Conservation (phyloP, 2,329 filamentous ascomycete species). For the Penicillium brasilianum region DNA sequence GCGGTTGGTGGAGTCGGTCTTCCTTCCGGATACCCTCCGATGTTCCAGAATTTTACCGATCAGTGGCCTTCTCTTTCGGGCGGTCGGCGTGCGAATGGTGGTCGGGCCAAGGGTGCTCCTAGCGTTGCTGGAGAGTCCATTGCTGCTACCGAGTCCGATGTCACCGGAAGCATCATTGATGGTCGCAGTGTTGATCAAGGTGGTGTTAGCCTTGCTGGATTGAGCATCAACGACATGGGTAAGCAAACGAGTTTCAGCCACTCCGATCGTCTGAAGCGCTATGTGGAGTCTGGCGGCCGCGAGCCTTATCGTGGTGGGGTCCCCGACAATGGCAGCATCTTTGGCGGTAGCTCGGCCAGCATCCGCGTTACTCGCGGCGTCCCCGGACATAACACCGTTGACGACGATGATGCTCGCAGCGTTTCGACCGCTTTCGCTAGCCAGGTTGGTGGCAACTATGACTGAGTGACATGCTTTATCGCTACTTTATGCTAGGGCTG, state of each 20-base stretch:
- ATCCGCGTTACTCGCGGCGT: conserved; percentile 54
- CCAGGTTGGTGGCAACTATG: conserved; percentile 76
- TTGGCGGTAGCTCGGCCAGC: conserved; percentile 63
- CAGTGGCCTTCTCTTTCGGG: conserved; percentile 84
- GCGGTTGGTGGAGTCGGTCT: conserved; percentile 85
- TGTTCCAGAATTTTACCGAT: conserved; percentile 94
- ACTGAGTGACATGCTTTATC: conserved; percentile 51
- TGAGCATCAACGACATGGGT: conserved; percentile 73
- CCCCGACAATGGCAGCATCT: conserved; percentile 67
- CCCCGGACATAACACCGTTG: conserved; percentile 57
- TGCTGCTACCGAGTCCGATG: conserved; percentile 87
- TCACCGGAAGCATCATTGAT: conserved; percentile 76
- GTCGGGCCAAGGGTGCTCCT: conserved; percentile 69
- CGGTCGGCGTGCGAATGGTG: conserved; percentile 66
- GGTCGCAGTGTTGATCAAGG: conserved; percentile 76
- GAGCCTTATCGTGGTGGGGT: conserved; percentile 57
- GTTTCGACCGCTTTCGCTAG: conserved; percentile 96
- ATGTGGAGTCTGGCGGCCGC: conserved; percentile 83
- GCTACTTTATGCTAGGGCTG: conserved; percentile 18
- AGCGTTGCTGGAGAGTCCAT: conserved; percentile 92
- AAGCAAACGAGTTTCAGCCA: conserved; percentile 77
- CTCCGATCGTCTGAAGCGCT: conserved; percentile 90
- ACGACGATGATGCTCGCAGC: conserved; percentile 89
- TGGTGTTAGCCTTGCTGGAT: conserved; percentile 84
- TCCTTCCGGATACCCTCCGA: conserved; percentile 82